Evolutionary conservation across 805 yeast genomes (phyloP).

Genomic region (Ogataea zsoltii): DNA sequence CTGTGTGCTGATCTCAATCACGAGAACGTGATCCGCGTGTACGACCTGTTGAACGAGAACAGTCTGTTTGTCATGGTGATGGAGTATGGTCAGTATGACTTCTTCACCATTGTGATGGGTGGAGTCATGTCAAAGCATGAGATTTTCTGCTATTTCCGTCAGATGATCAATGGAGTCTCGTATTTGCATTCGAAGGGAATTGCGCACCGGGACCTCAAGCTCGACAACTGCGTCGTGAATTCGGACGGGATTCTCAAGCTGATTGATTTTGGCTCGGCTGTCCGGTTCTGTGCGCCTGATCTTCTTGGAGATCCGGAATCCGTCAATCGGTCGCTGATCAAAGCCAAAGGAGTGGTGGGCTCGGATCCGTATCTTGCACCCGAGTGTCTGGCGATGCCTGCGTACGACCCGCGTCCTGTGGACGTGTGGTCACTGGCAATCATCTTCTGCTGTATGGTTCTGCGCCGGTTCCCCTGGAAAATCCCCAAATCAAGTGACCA

Average conservation of each 20-base stretch:
- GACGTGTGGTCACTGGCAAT: slow-evolving; percentile 96
- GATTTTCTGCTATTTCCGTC: slow-evolving; percentile 78
- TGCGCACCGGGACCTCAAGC: slow-evolving; percentile 89
- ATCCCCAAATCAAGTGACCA: slow-evolving; percentile 78
- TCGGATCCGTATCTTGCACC: slow-evolving; percentile 96
- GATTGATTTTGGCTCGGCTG: slow-evolving; percentile 93
- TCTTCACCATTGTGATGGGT: slow-evolving; percentile 90
- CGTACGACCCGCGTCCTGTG: slow-evolving; percentile 82
- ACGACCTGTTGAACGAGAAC: slow-evolving; percentile 74
- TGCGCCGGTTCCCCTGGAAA: slow-evolving; percentile 93
- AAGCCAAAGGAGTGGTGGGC: slow-evolving; percentile 87
- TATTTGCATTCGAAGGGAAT: slow-evolving; percentile 81
- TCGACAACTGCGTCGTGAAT: slow-evolving; percentile 90
- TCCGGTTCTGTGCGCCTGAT: slow-evolving; percentile 59
- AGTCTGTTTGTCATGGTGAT: slow-evolving; percentile 70
- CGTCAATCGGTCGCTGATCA: slow-evolving; percentile 44
- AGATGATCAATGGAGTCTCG: slow-evolving; percentile 70
- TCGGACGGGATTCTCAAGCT: slow-evolving; percentile 74
- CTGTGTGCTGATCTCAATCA: slow-evolving; percentile 80
- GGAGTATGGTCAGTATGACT: slow-evolving; percentile 92
- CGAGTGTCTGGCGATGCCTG: slow-evolving; percentile 60
- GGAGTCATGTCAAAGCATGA: slow-evolving; percentile 74
- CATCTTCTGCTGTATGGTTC: slow-evolving; percentile 85
- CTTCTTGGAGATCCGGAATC: slow-evolving; percentile 1
- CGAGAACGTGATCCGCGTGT: slow-evolving; percentile 76